phyloP scores from a whole-genome alignment of 495 filamentous ascomycete species.

The Endocarpon pusillum region DNA sequence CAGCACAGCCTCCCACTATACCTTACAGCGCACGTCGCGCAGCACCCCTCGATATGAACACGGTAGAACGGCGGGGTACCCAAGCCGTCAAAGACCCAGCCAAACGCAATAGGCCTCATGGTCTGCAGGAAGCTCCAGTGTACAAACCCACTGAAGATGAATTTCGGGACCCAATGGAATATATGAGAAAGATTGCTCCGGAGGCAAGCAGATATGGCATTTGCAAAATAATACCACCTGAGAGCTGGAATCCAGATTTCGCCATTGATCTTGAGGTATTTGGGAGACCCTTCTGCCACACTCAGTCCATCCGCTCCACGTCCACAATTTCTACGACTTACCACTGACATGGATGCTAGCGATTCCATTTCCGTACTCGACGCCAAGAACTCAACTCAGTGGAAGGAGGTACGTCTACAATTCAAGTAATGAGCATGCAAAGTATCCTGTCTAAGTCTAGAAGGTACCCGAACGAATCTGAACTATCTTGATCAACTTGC shows the following conservation, averaged over 20 bases:
- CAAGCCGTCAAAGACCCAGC: conserved; percentile 55
- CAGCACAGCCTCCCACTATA: conserved; percentile 22
- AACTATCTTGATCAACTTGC: conserved; percentile 89
- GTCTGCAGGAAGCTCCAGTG: conserved; percentile 77
- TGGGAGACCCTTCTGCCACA: too few relatives aligned
- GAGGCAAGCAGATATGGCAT: conserved; percentile 78
- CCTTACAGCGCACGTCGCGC: conserved; percentile 56
- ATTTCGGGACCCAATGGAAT: conserved; percentile 83
- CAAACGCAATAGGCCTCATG: conserved; percentile 64
- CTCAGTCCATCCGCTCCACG: too few relatives aligned
- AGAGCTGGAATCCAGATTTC: conserved; percentile 84
- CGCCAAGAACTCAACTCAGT: conserved; percentile 96
- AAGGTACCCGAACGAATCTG: conserved; percentile 85
- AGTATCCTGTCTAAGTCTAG: conserved; percentile 20
- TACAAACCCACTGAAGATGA: conserved; percentile 85
- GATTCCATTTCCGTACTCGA: conserved; percentile 91
- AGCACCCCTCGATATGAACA: conserved; percentile 63
- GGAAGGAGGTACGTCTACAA: conserved; percentile 70
- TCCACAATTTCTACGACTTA: background rate
- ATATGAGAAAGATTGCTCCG: conserved; percentile 73
- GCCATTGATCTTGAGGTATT: conserved; percentile 96
- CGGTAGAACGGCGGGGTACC: conserved; percentile 80
- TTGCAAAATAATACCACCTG: conserved; percentile 86
- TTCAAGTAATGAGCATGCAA: conserved; percentile 18
- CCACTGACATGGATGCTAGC: conserved; percentile 28